phyloP scores from a whole-genome alignment of 306 rosid genomes.

The Gastrolobium villosum region DNA sequence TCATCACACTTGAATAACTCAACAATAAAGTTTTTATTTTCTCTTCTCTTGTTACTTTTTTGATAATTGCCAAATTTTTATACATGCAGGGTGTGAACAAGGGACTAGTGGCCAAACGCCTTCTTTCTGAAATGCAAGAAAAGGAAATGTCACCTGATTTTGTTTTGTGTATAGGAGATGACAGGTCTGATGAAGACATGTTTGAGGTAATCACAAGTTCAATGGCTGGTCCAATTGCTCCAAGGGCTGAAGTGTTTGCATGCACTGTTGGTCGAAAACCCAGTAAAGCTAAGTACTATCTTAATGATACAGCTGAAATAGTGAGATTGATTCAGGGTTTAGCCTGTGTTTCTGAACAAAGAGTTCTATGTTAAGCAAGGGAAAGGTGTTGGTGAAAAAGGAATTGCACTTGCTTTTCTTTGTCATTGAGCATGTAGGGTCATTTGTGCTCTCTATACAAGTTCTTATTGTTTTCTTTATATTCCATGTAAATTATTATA shows the following conservation, averaged over 20 bases:
- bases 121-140: conserved; percentile 67
- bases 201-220: conserved; percentile 62
- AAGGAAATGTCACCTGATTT: conserved; percentile 76
- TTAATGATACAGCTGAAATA: conserved; percentile 63
- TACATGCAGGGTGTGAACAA: conserved; percentile 81
- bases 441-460: conserved; percentile 38
- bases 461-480: conserved; percentile 37
- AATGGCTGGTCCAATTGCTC: conserved; percentile 33
- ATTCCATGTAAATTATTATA: conserved; percentile 51
- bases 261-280: conserved; percentile 57
- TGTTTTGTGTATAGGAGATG: conserved; percentile 90
- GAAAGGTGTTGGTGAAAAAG: conserved; percentile 31
- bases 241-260: conserved; percentile 51
- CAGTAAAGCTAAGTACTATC: conserved; percentile 59
- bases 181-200: conserved; percentile 94
- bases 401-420: conserved; percentile 37
- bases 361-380: conserved; percentile 29
- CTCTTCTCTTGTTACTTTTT: background rate
- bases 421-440: conserved; percentile 42
- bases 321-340: conserved; percentile 79
- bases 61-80: background rate
- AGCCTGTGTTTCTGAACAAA: conserved; percentile 73
- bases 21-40: background rate
- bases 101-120: conserved; percentile 80
- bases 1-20: too few relatives aligned